Evolutionary conservation across 208 protist genomes (phyloP).

Genomic region (Herpetomonas tarakana): DNA sequence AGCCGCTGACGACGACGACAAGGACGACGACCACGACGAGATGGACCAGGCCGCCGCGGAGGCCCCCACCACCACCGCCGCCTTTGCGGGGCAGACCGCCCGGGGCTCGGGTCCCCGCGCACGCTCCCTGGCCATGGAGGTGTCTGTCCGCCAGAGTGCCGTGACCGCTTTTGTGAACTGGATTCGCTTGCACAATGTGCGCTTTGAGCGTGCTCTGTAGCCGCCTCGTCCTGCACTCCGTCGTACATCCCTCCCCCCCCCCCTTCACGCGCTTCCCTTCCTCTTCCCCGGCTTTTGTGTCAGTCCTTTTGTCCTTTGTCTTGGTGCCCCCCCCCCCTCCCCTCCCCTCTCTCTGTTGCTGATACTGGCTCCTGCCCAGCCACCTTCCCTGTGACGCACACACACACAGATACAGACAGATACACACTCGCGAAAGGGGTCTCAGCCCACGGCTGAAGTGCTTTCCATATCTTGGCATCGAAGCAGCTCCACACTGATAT

Average conservation of each 20-base stretch:
- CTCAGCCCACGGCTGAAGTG: no score
- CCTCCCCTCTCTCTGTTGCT: no score
- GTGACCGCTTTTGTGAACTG: conserved; percentile 68
- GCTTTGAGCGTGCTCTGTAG: conserved; percentile 25
- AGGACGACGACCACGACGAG: conserved; percentile 21
- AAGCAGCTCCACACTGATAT: no score
- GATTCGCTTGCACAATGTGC: conserved; percentile 52
- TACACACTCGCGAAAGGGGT: no score
- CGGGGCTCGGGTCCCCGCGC: not conserved
- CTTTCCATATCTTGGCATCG: no score
- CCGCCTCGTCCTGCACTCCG: not conserved
- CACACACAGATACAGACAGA: no score
- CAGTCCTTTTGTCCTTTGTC: no score
- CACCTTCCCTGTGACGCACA: no score
- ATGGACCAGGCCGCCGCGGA: conserved; percentile 10
- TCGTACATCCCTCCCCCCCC: not conserved
- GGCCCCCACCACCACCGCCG: conserved; percentile 9
- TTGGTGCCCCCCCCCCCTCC: no score
- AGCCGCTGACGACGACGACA: conserved; percentile 6
- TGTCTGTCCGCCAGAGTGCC: conserved; percentile 38
- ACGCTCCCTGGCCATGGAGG: conserved; percentile 29
- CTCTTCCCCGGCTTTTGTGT: no score
- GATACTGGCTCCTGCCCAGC: no score
- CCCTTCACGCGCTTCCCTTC: not conserved
- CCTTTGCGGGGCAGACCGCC: conserved; percentile 6